Base-by-base conservation (phyloP, 768 basidiomycete species). In the Grammothele lineata region DNA sequence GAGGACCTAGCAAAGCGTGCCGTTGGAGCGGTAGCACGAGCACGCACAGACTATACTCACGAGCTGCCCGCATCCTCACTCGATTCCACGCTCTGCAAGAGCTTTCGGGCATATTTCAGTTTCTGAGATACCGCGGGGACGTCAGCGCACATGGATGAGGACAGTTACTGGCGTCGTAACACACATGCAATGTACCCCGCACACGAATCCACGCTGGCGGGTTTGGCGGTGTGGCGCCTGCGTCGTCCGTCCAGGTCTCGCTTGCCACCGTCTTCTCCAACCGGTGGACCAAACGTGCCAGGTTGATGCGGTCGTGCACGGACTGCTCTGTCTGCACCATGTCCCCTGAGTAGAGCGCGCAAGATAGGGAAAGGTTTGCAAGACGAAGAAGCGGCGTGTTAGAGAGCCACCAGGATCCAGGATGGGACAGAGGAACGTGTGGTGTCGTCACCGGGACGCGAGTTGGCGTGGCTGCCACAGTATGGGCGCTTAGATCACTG, bases 271-370 rank as follows among this genome's bases (percentile, higher is more conserved):
- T 70, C 56, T 75, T 78, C 47, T 88, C 83, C 0, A 90, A 72
- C 45, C 80, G 63, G 36, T 74, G 70, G 4, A 88, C 63, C 6
- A 89, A 72, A 40, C 83, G 73, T 9, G 66, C 65, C 8, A 89
- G 69, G 63, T 89, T 89, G 11, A 89, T 77, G 54, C 77, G 75
- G 66, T 89, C 83, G 48, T 85, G 86, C 4, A 55, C 40, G 2
- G 54, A 24, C 41, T 62, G 59, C 22, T 64, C 62, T 12, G 47
- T 39, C 30, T 32, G 50, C 46, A 53, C 44, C 15, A 39, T 21
- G 10, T 19, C 9, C 2, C n/a, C 14, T 15, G 6, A 35, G 37
- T 11, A 10, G 17, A 23, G 15, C 11, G 7, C 15, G 2, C 14
- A 12, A 15, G 15, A 18, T 22, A 14, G 40, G 37, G 8, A 35